Evolutionary conservation across 805 yeast species (phyloP).

Genomic region (Starmerella davenportii): DNA sequence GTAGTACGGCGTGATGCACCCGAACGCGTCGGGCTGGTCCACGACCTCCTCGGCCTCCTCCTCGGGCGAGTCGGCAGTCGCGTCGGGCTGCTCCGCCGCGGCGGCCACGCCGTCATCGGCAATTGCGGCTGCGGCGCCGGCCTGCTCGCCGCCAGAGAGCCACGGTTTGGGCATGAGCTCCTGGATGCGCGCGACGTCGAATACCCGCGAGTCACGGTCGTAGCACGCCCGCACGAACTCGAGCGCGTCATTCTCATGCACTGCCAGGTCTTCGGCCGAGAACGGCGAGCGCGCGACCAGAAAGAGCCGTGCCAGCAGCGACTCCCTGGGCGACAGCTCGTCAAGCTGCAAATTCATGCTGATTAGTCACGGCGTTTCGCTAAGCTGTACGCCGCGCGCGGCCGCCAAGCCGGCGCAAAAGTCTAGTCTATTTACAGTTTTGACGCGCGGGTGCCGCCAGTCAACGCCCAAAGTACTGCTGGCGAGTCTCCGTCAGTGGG

Average conservation of each 20-base stretch:
- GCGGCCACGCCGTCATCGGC: too few species aligned
- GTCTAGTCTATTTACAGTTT: too few species aligned
- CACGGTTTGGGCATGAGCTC: slow-evolving; percentile 6
- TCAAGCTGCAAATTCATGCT: too few species aligned
- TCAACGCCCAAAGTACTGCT: too few species aligned
- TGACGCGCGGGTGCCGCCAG: too few species aligned
- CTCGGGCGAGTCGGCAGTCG: background rate
- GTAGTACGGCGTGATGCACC: background rate
- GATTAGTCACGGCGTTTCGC: too few species aligned
- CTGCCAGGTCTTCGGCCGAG: background rate
- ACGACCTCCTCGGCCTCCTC: too few species aligned
- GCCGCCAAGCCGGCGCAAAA: too few species aligned
- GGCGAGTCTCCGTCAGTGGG: too few species aligned
- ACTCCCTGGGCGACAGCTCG: background rate
- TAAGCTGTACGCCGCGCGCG: too few species aligned
- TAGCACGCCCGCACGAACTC: slow-evolving; percentile 5
- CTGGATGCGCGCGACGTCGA: slow-evolving; percentile 1
- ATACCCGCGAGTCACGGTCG: slow-evolving; percentile 2
- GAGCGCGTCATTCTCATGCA: slow-evolving; percentile 4
- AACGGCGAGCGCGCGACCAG: slow-evolving; percentile 9
- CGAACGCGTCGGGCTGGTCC: background rate
- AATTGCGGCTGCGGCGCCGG: too few species aligned
- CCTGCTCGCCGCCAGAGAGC: background rate
- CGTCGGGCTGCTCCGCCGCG: background rate
- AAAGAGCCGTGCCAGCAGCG: slow-evolving; percentile 11